Evolutionary conservation across 1,284 basidiomycete species (phyloP).

Genomic region (Macrocybe sp.): DNA sequence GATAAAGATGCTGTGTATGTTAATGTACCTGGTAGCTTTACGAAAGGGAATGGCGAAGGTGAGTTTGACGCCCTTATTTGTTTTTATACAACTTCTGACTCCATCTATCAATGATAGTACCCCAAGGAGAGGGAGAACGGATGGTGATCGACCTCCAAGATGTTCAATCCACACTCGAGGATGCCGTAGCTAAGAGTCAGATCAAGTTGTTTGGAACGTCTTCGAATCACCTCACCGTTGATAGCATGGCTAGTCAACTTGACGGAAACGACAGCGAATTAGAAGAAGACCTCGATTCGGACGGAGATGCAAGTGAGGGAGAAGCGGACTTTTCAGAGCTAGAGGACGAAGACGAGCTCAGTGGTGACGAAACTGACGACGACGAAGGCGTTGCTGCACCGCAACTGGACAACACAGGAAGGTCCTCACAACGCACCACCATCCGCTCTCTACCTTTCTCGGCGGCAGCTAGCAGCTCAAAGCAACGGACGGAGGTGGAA

Average conservation of each 20-base stretch:
- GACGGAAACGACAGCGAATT: constrained; percentile 22
- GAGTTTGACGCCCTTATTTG: constrained; percentile 16
- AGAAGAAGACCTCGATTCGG: constrained; percentile 18
- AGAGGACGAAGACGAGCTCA: constrained; percentile 24
- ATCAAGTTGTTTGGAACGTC: constrained; percentile 88
- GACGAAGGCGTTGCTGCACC: constrained; percentile 19
- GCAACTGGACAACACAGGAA: constrained; percentile 37
- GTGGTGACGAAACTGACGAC: constrained; percentile 15
- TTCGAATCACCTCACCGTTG: constrained; percentile 47
- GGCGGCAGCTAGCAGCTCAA: constrained; percentile 16
- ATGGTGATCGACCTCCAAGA: constrained; percentile 99
- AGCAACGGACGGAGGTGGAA: constrained; percentile 43
- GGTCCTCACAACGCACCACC: constrained; percentile 41
- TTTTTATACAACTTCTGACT: constrained; percentile 9
- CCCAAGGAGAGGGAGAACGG: constrained; percentile 88
- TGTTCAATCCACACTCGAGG: constrained; percentile 77
- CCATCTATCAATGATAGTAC: constrained; percentile 33
- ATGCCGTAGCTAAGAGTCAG: constrained; percentile 75
- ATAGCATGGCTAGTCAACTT: constrained; percentile 17
- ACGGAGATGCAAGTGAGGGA: constrained; percentile 22
- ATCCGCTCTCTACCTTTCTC: constrained; percentile 36
- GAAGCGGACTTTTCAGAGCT: constrained; percentile 22
- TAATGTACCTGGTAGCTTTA: constrained; percentile 94
- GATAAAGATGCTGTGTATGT: constrained; percentile 99
- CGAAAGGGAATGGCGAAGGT: constrained; percentile 63